These are phyloP conservation scores for Phytophthora palmivora DNA, from an alignment of 352 stramenopile genomes.

Conservation along the genomic window DNA sequence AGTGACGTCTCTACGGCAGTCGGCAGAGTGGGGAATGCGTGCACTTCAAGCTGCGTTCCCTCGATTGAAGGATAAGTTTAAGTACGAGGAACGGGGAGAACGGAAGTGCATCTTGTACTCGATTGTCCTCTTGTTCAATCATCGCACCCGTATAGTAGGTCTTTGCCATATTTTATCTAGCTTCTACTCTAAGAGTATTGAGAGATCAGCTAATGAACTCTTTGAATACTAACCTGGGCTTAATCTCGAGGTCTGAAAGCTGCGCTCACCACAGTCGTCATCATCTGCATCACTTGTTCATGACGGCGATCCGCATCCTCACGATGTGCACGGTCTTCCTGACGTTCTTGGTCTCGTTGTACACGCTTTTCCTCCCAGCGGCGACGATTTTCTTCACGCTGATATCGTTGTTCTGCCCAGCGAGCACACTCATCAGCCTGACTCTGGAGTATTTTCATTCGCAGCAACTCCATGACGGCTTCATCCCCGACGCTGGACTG, in stretches of 20 bases:
- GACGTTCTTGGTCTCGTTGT: too few species aligned
- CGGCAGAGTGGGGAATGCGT: slow-evolving; percentile 19
- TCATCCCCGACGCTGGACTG: too few species aligned
- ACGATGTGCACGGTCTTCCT: background rate
- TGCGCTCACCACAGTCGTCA: background rate
- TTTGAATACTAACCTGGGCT: background rate
- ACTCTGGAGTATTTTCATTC: slow-evolving; percentile 7
- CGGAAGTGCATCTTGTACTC: too few species aligned
- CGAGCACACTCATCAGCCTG: background rate
- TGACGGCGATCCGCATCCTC: slow-evolving; percentile 4
- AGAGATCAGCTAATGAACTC: slow-evolving; percentile 3
- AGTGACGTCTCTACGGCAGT: too few species aligned
- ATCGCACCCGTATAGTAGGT: too few species aligned
- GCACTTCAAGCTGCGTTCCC: slow-evolving; percentile 4
- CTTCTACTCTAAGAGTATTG: slow-evolving; percentile 12
- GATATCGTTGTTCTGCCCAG: background rate
- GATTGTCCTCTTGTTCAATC: too few species aligned
- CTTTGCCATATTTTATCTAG: background rate
- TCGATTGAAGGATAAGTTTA: background rate
- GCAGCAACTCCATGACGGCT: slow-evolving; percentile 5
- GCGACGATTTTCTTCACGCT: background rate
- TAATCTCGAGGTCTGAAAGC: slow-evolving; percentile 1
- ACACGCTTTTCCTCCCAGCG: background rate
- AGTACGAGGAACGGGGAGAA: background rate
- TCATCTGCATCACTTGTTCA: slow-evolving; percentile 6